Base-by-base conservation (phyloP, 1,284 basidiomycete species). In the Puccinia hordei region DNA sequence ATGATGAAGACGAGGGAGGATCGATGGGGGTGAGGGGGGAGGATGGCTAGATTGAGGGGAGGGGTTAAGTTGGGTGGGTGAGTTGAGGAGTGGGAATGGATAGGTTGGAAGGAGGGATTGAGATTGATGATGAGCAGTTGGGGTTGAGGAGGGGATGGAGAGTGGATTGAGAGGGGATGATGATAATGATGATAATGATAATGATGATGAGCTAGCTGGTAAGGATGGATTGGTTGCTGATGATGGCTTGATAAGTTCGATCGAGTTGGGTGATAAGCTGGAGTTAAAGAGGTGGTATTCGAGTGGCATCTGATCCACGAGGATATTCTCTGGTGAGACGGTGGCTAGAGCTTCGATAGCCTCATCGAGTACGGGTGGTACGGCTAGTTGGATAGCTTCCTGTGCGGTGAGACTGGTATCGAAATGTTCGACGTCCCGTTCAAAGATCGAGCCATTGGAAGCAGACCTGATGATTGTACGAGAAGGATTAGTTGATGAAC, bases 291-390 rank as follows among this genome's bases (percentile, higher is more conserved):
- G 69, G 49, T 72, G 69, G 53, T 49, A 53, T 30, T 72, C 12
- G 30, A 72, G 69, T n/a, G 46, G 49, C n/a, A 63, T 75, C 19
- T 57, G 57, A 27, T 61, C 57, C 13, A 61, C 30, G 38, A 75
- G 35, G 57, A 75, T 75, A 22, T 61, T 49, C 27, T 75, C 57
- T 24, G 55, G 33, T 15, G 30, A 12, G 44, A 30, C 35, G 9
- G 73, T 75, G 24, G 53, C 61, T 6, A 75, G 57, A 3, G 61
- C 51, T 65, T 75, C 73, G 57, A 75, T 49, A 1, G 73, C 73
- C 46, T 75, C 73, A 19, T 75, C 73, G 41, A 75, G 57, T 17
- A 75, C 73, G 44, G 73, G 61, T 1, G 73, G 73, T 6, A 75
- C 57, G 15, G 73, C 73, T 9, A 75, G 57, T 33, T 75, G 57